These are phyloP conservation scores for Ustilago curta DNA, from an alignment of 1,284 basidiomycete genomes.

Conservation along the genomic window DNA sequence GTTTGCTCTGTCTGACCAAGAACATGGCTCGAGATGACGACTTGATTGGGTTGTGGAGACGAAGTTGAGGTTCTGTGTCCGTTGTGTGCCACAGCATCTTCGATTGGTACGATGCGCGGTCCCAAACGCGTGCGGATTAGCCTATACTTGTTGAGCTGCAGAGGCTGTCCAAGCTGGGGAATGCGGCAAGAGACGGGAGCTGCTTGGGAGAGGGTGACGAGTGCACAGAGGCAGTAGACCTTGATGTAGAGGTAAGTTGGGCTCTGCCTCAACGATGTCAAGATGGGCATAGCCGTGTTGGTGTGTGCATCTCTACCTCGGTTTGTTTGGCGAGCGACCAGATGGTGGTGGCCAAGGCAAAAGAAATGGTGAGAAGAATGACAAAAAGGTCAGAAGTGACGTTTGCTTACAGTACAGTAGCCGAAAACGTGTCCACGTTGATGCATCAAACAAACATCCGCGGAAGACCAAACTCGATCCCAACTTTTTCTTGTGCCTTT, in stretches of 20 bases:
- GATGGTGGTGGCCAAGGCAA: neutral
- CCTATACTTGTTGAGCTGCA: slow-evolving; percentile 38
- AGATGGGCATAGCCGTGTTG: slow-evolving; percentile 46
- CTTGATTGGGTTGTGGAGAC: slow-evolving; percentile 6
- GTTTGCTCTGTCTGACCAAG: slow-evolving; percentile 25
- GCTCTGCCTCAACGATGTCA: slow-evolving; percentile 55
- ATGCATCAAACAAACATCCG: slow-evolving; percentile 8
- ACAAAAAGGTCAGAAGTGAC: too few relatives aligned
- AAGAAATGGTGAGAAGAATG: slow-evolving; percentile 1
- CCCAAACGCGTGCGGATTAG: slow-evolving; percentile 36
- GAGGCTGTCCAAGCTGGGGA: slow-evolving; percentile 31
- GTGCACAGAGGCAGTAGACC: slow-evolving; percentile 60
- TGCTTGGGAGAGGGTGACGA: slow-evolving; percentile 63
- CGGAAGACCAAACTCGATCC: slow-evolving; percentile 4
- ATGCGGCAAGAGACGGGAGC: slow-evolving; percentile 61
- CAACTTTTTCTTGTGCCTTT: neutral
- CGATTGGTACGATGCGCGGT: slow-evolving; percentile 34
- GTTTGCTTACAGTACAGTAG: too few relatives aligned
- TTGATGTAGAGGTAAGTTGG: slow-evolving; percentile 65
- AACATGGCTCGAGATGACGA: slow-evolving; percentile 48
- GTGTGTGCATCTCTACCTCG: slow-evolving; percentile 10
- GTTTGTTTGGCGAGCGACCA: neutral
- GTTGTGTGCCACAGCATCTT: slow-evolving; percentile 10
- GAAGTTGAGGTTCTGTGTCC: neutral
- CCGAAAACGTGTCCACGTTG: slow-evolving; percentile 21